phyloP scores from a whole-genome alignment of 2,329 filamentous ascomycete species.

The Fusarium sublunatum region DNA sequence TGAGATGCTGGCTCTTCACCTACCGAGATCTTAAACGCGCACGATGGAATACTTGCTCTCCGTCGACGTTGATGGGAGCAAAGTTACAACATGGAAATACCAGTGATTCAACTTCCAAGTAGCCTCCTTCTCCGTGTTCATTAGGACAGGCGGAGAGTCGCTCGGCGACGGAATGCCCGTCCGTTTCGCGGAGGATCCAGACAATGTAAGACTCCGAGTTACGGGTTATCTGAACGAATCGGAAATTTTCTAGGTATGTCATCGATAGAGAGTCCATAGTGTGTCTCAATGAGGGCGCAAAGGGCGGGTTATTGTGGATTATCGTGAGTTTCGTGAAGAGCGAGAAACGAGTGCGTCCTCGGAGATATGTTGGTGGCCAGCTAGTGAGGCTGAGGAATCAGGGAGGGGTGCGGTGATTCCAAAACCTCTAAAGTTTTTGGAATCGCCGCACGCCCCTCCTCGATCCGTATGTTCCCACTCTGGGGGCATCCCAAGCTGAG shows the following conservation, averaged over 20 bases:
- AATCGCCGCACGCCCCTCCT: too few relatives aligned
- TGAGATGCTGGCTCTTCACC: not conserved
- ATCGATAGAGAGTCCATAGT: slow-evolving; percentile 7
- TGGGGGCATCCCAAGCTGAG: too few relatives aligned
- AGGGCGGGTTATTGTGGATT: too few relatives aligned
- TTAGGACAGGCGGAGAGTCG: slow-evolving; percentile 4
- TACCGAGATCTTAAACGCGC: slow-evolving; percentile 1
- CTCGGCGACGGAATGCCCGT: slow-evolving; percentile 4
- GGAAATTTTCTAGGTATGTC: slow-evolving; percentile 3
- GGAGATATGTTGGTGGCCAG: too few relatives aligned
- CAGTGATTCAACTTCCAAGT: not conserved
- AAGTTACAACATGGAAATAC: slow-evolving; percentile 3
- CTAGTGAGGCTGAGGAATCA: too few relatives aligned
- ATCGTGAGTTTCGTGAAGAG: too few relatives aligned
- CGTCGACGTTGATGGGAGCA: not conserved
- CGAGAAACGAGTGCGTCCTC: too few relatives aligned
- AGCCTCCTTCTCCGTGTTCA: not conserved
- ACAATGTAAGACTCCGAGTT: slow-evolving; percentile 4
- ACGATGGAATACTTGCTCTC: slow-evolving; percentile 3
- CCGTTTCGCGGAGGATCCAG: slow-evolving; percentile 2
- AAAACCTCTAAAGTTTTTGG: too few relatives aligned
- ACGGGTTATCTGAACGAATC: slow-evolving; percentile 7
- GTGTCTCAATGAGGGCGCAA: not conserved
- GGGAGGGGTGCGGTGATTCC: too few relatives aligned
- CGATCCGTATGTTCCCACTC: too few relatives aligned